These are phyloP conservation scores for Phyllosticta paracitricarpa DNA, from an alignment of 2,329 filamentous ascomycete genomes.

Conservation along the genomic window DNA sequence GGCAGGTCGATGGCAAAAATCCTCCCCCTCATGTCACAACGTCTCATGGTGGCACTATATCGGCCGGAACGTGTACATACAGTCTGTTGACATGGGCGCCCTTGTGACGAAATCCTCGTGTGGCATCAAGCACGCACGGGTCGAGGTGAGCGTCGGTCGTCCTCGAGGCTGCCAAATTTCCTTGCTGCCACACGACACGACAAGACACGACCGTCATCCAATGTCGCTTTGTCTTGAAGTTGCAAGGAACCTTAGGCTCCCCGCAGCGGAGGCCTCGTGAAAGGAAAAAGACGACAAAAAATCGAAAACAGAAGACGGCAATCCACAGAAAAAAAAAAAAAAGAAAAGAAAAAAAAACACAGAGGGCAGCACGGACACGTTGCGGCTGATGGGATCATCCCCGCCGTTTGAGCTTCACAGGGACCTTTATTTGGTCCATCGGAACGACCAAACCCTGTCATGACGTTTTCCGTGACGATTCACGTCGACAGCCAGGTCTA, in stretches of 20 bases:
- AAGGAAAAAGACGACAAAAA: background rate
- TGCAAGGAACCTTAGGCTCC: background rate
- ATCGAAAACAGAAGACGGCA: background rate
- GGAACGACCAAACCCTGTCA: background rate
- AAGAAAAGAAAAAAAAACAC: background rate
- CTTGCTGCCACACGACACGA: background rate
- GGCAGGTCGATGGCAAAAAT: background rate
- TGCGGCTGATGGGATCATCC: background rate
- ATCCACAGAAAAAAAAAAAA: background rate
- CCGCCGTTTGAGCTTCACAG: background rate
- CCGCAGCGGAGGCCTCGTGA: background rate
- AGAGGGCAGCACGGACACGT: background rate
- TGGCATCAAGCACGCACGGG: background rate
- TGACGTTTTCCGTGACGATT: background rate
- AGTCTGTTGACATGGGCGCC: background rate
- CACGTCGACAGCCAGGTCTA: background rate
- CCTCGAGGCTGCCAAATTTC: background rate
- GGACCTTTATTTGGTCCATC: background rate
- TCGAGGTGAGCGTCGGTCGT: background rate
- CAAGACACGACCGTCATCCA: background rate
- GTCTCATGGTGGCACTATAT: background rate
- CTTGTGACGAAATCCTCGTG: background rate
- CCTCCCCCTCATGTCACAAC: background rate
- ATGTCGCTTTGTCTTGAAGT: background rate
- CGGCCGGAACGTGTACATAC: background rate